phyloP scores from a whole-genome alignment of 768 basidiomycete genomes.

The Amanita subjunquillea region DNA sequence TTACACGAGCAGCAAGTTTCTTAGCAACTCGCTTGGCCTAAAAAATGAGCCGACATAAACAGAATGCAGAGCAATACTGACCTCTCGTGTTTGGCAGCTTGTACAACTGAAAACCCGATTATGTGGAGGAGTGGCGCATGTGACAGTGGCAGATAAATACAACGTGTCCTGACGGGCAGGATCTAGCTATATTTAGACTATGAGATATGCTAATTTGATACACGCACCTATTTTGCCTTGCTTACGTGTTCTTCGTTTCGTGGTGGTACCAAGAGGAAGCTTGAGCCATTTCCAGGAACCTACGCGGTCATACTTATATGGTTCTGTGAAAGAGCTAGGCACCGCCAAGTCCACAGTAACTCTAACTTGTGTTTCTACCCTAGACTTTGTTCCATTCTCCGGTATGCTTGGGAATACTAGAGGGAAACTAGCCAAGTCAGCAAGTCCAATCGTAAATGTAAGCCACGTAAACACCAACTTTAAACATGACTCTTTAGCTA shows the following conservation, averaged over 20 bases:
- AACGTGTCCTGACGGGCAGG: conserved; percentile 61
- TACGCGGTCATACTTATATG: conserved; percentile 62
- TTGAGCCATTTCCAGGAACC: conserved; percentile 89
- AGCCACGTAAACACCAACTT: conserved; percentile 37
- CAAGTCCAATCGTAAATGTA: conserved; percentile 8
- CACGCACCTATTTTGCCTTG: conserved; percentile 69
- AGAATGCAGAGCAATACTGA: conserved; percentile 14
- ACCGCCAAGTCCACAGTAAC: conserved; percentile 73
- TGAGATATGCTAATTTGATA: not conserved
- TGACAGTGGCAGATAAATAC: conserved; percentile 61
- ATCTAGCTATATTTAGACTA: conserved; percentile 29
- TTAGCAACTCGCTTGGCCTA: conserved; percentile 85
- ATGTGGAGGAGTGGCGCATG: conserved; percentile 74
- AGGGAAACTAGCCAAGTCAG: conserved; percentile 41
- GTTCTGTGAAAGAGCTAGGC: conserved; percentile 50
- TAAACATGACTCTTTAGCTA: conserved; percentile 65
- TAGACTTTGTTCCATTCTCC: conserved; percentile 74
- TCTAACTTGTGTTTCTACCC: conserved; percentile 93
- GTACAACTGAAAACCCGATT: conserved; percentile 72
- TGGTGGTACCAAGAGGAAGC: conserved; percentile 71
- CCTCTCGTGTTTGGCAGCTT: conserved; percentile 85
- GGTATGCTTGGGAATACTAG: conserved; percentile 82
- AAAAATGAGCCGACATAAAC: conserved; percentile 8
- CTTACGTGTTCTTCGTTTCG: conserved; percentile 77
- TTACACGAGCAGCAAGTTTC: conserved; percentile 76